Evolutionary conservation across 163 green algal genomes (phyloP), one percentile per base, ranked within the genome.

Genomic region (Smithsoniella earleae): DNA sequence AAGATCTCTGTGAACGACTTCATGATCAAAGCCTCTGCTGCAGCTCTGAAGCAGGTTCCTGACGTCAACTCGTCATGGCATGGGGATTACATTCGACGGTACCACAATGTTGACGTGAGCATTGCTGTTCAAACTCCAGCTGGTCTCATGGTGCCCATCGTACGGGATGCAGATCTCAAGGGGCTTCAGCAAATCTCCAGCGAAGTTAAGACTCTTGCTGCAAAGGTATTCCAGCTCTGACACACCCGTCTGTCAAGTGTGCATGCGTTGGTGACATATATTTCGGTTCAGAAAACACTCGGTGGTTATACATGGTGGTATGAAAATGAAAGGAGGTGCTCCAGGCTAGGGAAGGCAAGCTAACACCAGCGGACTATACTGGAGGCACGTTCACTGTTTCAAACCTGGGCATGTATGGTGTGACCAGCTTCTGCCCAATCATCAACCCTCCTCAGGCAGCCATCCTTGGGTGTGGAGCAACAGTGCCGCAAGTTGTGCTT

Each of bases 1-100:
- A 98, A 98, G 85, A 77, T 98, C 49, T 91, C 80, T n/a, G 83
- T 98, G 25, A 98, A 97, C 79, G 94, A 98, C 80, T 96, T 98
- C 65, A 75, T 98, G 25, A 81, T 98, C 85, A 98, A 98, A 83
- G 92, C 94, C 2, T 81, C 36, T 77, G 73, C 44, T 31, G 45
- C 58, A 18, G 75, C 75, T 3, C 73, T 74, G 54, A 58, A 30
- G 8, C 4, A 58, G 33, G 54, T 81, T 36, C 75, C 84, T 44
- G 86, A 84, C 3, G 79, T 91, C n/a, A 99, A 99, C 78, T 78
- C 87, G 6, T 88, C 81, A 37, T 99, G 94, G 94, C 74, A 85
- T 49, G 81, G 76, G 5, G 92, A 98, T 72, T 94, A 90, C 86
- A 96, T 96, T 62, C 84, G 94, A 5, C 82, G 92, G 79, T 97